Percentiles rank a stretch among this genome's conserved stretches.
Conservation (phyloP, 495 filamentous ascomycete genomes). For the Neurospora sp. region DNA sequence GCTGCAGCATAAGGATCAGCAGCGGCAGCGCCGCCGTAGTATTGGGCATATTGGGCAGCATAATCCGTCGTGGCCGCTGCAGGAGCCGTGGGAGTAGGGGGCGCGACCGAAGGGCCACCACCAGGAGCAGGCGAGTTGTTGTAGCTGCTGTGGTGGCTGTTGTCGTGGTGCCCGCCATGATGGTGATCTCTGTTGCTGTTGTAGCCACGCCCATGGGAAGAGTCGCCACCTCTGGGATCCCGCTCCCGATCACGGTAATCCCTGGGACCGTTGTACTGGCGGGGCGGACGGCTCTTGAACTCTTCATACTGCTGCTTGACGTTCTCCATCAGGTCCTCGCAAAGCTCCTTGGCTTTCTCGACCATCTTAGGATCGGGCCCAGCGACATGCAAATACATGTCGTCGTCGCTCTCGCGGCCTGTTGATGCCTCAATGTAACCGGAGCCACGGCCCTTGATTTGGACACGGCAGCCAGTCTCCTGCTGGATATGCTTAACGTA, state of each 20-base stretch:
- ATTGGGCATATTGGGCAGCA: slow-evolving; percentile 75
- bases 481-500: slow-evolving; percentile 98
- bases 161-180: slow-evolving; percentile 27
- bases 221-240: slow-evolving; percentile 24
- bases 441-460: slow-evolving; percentile 96
- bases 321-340: slow-evolving; percentile 72
- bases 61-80: slow-evolving; percentile 37
- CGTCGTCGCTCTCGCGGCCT: slow-evolving; percentile 79
- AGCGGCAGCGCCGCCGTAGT: slow-evolving; percentile 45
- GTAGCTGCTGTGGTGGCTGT: slow-evolving; percentile 20
- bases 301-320: slow-evolving; percentile 78
- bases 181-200: slow-evolving; percentile 28
- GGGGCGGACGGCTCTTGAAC: slow-evolving; percentile 78
- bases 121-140: slow-evolving; percentile 28
- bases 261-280: slow-evolving; percentile 43
- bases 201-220: slow-evolving; percentile 25
- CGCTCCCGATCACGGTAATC: slow-evolving; percentile 18
- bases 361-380: slow-evolving; percentile 82
- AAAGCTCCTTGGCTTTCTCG: slow-evolving; percentile 76
- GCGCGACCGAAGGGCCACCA: slow-evolving; percentile 22
- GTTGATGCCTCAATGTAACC: slow-evolving; percentile 84
- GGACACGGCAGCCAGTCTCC: slow-evolving; percentile 86
- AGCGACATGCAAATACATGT: slow-evolving; percentile 91
- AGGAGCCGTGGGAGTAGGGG: slow-evolving; percentile 29
- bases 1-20: not conserved